These are phyloP conservation scores for Chlorella variabilis DNA, from an alignment of 163 green algal species.

Conservation along the genomic window DNA sequence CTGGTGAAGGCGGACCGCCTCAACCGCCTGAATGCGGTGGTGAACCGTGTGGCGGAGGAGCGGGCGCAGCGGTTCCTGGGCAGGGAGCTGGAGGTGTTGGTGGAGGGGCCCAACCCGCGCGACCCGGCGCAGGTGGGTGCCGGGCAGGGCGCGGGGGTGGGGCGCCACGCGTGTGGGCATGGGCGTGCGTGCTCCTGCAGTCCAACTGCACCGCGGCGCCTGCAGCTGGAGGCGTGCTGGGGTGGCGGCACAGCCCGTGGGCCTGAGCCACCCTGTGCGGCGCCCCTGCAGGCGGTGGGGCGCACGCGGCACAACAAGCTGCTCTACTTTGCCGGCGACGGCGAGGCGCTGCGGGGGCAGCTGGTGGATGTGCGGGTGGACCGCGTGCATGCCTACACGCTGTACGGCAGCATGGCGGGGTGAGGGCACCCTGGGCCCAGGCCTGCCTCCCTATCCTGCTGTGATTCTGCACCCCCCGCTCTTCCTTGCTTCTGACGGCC, in stretches of 20 bases:
- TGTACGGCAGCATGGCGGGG: constrained; percentile 72
- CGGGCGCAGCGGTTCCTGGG: constrained; percentile 86
- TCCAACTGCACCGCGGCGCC: too few species aligned
- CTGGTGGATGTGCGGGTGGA: constrained; percentile 79
- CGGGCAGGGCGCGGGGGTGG: background rate
- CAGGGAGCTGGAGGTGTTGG: constrained; percentile 70
- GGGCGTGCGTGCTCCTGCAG: background rate
- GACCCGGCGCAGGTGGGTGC: constrained; percentile 13
- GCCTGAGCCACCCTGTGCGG: background rate
- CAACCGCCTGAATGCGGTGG: constrained; percentile 79
- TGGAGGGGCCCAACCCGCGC: constrained; percentile 64
- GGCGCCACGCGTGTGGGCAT: too few species aligned
- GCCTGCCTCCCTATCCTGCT: too few species aligned
- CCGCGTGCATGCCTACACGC: constrained; percentile 79
- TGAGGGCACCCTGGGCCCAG: background rate
- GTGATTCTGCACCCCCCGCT: too few species aligned
- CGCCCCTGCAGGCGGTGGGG: constrained; percentile 74
- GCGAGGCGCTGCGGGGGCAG: constrained; percentile 67
- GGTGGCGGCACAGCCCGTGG: background rate
- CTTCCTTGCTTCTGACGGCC: too few species aligned
- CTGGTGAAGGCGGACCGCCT: constrained; percentile 94
- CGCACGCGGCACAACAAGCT: constrained; percentile 94
- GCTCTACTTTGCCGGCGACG: constrained; percentile 88
- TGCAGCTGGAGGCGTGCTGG: too few species aligned
- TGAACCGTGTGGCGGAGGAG: constrained; percentile 80